phyloP scores from a whole-genome alignment of 2,329 filamentous ascomycete species.

The Ophiostoma perfectum region DNA sequence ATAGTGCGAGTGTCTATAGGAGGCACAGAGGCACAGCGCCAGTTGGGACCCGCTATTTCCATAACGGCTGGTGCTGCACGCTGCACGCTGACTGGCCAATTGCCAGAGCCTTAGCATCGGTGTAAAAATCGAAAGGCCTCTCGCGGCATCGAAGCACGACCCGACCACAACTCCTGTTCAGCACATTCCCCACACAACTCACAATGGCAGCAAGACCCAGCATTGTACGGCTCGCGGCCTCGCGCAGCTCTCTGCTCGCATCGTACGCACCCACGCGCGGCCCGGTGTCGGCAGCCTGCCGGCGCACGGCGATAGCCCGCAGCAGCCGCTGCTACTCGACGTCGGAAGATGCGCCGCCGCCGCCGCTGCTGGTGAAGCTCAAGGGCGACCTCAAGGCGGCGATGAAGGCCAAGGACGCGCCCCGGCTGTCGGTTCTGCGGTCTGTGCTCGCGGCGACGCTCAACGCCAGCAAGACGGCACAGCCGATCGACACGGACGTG shows the following conservation, averaged over 20 bases:
- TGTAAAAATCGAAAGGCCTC: not conserved
- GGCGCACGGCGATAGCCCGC: not conserved
- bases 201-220: conserved; percentile 16
- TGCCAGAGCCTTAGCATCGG: conserved; percentile 13
- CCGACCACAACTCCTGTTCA: not conserved
- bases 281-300: not conserved
- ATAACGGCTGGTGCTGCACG: conserved; percentile 10
- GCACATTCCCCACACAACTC: not conserved
- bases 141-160: no score
- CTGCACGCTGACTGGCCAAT: conserved; percentile 25
- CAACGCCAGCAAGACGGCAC: conserved; percentile 68
- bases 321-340: conserved; percentile 31
- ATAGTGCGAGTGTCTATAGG: not conserved
- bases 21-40: not conserved
- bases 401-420: conserved; percentile 59
- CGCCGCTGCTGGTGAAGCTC: conserved; percentile 49
- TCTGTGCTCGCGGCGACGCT: conserved; percentile 62
- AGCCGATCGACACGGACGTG: conserved; percentile 64
- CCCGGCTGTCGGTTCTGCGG: conserved; percentile 64
- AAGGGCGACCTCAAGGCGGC: conserved; percentile 59
- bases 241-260: not conserved
- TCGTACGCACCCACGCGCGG: not conserved
- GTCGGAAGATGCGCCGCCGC: conserved; percentile 36
- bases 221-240: conserved; percentile 9
- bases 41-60: conserved; percentile 17